Percentiles rank a stretch among this genome's conserved stretches.
Evolutionary conservation across 2,329 filamentous ascomycete genomes (phyloP).

Genomic region (Blastomyces percursus): DNA sequence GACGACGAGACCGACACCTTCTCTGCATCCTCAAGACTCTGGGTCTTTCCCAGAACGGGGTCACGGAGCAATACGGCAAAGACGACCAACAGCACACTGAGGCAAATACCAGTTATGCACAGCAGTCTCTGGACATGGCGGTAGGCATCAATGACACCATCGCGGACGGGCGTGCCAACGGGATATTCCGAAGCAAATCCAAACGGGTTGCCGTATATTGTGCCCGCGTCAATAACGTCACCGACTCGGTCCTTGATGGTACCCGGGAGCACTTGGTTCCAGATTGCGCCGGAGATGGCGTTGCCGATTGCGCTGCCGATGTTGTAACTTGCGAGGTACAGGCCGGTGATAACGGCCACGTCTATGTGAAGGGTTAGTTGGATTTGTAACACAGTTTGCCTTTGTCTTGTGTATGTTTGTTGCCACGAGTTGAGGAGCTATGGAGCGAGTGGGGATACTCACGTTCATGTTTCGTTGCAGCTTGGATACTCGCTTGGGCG

Average conservation of each 20-base stretch:
- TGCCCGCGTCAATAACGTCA: constrained; percentile 31
- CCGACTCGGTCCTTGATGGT: constrained; percentile 32
- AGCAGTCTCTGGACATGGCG: constrained; percentile 38
- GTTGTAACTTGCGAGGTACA: constrained; percentile 54
- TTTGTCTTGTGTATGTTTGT: neutral
- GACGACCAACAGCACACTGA: constrained; percentile 37
- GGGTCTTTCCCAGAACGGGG: constrained; percentile 36
- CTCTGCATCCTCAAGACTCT: constrained; percentile 37
- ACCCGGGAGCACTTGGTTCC: constrained; percentile 47
- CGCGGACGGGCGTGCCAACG: constrained; percentile 35
- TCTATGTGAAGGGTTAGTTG: constrained; percentile 23
- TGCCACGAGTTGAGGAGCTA: neutral
- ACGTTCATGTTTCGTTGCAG: constrained; percentile 41
- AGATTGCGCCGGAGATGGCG: constrained; percentile 51
- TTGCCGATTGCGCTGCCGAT: constrained; percentile 51
- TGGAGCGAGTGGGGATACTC: constrained; percentile 8
- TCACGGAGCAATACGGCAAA: constrained; percentile 39
- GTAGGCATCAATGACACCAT: constrained; percentile 36
- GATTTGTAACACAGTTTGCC: neutral
- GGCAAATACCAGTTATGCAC: constrained; percentile 42
- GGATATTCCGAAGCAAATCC: constrained; percentile 28
- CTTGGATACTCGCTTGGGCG: constrained; percentile 42
- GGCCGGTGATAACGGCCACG: constrained; percentile 52
- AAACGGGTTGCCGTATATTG: constrained; percentile 36
- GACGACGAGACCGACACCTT: constrained; percentile 10